These are phyloP conservation scores for Paramecium sexaurelia DNA, from an alignment of 73 alveolate genomes.

Conservation along the genomic window DNA sequence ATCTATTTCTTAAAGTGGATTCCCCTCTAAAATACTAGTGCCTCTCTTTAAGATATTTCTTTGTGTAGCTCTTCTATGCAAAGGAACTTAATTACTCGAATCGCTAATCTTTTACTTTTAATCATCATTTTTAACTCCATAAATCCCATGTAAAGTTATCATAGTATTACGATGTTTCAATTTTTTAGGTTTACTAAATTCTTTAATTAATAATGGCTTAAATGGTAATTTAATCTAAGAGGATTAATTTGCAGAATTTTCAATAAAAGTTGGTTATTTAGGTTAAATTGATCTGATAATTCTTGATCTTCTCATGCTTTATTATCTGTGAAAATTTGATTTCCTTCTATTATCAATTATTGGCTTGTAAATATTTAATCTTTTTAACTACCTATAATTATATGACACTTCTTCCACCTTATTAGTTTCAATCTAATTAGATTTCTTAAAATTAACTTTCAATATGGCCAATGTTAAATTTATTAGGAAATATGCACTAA, in stretches of 20 bases:
- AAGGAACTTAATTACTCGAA: neutral
- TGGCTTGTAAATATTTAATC: conserved; percentile 17
- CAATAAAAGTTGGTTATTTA: neutral
- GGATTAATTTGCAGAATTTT: neutral
- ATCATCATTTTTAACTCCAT: conserved; percentile 30
- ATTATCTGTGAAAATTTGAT: neutral
- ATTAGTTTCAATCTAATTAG: neutral
- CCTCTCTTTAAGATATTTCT: neutral
- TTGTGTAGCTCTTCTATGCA: neutral
- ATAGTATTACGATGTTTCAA: neutral
- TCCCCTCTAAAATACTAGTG: neutral
- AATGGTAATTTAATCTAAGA: neutral
- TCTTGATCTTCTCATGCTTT: conserved; percentile 36
- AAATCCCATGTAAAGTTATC: neutral
- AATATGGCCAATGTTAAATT: conserved; percentile 77
- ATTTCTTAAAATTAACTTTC: conserved; percentile 72
- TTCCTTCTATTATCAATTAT: neutral
- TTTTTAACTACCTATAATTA: conserved; percentile 57
- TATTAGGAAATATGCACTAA: conserved; percentile 71
- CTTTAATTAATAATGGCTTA: neutral
- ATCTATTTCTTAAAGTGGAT: neutral
- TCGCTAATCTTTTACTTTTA: neutral
- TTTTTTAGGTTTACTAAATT: conserved; percentile 27
- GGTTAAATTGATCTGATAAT: neutral
- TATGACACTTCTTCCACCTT: conserved; percentile 38